Percentiles rank a stretch among this genome's conserved stretches.
phyloP scores from a whole-genome alignment of 371 early-diverging fungal species.

The Rhizopus delemar region DNA sequence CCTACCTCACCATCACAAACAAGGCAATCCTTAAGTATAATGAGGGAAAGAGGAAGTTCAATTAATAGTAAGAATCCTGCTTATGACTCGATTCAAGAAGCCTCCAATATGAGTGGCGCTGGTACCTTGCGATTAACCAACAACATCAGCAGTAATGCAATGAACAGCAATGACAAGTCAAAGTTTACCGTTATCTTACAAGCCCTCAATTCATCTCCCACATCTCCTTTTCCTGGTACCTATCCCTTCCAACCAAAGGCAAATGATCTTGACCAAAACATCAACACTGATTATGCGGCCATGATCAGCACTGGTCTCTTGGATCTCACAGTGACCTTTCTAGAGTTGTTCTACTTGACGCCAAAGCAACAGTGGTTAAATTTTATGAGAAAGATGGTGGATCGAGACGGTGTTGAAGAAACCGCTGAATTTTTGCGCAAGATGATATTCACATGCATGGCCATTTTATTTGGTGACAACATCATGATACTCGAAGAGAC shows the following conservation, averaged over 20 bases:
- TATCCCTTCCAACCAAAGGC: constrained; percentile 44
- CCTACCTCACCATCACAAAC: constrained; percentile 13
- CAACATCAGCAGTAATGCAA: background rate
- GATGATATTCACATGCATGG: constrained; percentile 53
- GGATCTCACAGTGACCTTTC: constrained; percentile 49
- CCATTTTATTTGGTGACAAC: constrained; percentile 51
- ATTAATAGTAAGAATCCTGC: constrained; percentile 6
- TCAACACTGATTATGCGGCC: constrained; percentile 30
- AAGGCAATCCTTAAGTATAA: background rate
- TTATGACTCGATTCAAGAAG: constrained; percentile 1
- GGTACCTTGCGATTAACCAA: background rate
- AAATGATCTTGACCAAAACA: constrained; percentile 12
- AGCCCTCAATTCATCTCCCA: constrained; percentile 45
- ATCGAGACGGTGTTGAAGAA: constrained; percentile 48
- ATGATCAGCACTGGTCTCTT: constrained; percentile 51
- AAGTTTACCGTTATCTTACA: constrained; percentile 37
- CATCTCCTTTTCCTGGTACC: constrained; percentile 41
- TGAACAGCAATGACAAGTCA: background rate
- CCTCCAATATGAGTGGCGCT: background rate
- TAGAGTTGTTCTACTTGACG: constrained; percentile 53
- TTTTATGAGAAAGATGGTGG: constrained; percentile 37
- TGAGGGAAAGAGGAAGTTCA: constrained; percentile 22
- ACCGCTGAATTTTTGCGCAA: constrained; percentile 57
- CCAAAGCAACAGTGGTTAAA: constrained; percentile 46
- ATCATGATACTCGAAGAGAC: constrained; percentile 32